Percentiles rank a stretch among this genome's conserved stretches.
phyloP scores from a whole-genome alignment of 2,329 filamentous ascomycete genomes.

The Fusarium abutilonis region DNA sequence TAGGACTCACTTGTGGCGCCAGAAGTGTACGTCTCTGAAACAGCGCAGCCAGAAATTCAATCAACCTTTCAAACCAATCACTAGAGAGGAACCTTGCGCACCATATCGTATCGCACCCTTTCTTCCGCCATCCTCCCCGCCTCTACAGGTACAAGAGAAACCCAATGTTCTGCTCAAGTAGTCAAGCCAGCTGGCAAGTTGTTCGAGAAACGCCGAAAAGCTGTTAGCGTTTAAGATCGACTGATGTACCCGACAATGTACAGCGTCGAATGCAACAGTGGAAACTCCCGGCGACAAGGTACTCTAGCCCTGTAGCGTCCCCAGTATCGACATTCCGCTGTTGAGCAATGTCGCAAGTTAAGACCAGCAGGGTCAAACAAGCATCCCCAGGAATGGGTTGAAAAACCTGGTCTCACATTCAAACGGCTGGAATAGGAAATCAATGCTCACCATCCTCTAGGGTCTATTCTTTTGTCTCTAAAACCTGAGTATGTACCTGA shows the following conservation, averaged over 20 bases:
- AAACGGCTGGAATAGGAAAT: conserved; percentile 1
- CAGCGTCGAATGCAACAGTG: conserved; percentile 12
- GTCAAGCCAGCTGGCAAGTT: neutral
- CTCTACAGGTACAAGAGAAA: neutral
- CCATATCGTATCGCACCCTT: no score
- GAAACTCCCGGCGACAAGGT: conserved; percentile 26
- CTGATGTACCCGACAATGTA: conserved; percentile 15
- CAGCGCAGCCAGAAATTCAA: conserved; percentile 5
- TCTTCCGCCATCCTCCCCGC: no score
- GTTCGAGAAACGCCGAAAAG: conserved; percentile 10
- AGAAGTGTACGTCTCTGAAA: conserved; percentile 15
- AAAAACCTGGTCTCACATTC: conserved; percentile 1
- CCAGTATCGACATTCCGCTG: neutral
- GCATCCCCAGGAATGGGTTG: neutral
- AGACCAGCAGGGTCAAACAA: neutral
- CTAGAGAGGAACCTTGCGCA: conserved; percentile 9
- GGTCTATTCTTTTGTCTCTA: conserved; percentile 9
- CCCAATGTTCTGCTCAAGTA: neutral
- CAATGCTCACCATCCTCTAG: neutral
- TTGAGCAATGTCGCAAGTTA: neutral
- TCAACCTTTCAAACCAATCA: neutral
- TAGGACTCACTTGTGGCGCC: neutral
- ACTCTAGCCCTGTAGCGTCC: neutral
- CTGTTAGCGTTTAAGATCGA: conserved; percentile 25
- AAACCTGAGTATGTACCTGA: conserved; percentile 26